Evolutionary conservation across 192 early-diverging fungal species (phyloP), one percentile per base, ranked within the genome.

Genomic region (Podila epigama): DNA sequence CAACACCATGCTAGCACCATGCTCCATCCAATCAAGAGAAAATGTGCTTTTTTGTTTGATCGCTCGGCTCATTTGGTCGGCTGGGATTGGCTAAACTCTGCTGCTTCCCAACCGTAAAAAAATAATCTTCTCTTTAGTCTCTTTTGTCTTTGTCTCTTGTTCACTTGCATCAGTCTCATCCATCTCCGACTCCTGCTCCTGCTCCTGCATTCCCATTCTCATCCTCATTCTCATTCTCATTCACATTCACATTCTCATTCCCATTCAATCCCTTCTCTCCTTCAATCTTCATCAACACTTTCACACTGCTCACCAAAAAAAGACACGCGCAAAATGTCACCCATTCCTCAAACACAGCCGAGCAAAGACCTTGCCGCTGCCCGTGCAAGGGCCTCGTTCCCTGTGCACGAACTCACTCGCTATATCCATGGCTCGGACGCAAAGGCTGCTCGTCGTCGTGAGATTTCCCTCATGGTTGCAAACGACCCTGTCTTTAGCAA

Each of bases 371-470:
- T 77, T 16, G 66, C 73, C 15, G 73, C 55, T 29, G 73, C 73
- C 11, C 44, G 73, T 16, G 54, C 66, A n/a, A 77, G 64, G 50
- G 51, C 66, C 50, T 51, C 66, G 3, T 77, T 77, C 54, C 73
- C 73, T 3, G 56, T 68, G 40, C 32, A 51, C 20, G 73, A 77
- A 9, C 55, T 77, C 6, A 77, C 66, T 44, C 65, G 73, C n/a
- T 77, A 77, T 42, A 68, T 77, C 51, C 61, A 77, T 42, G 73
- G 73, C 36, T 77, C 73, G 1, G 66, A 77, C 33, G 60, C 62
- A 4, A 40, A 68, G 27, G 64, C 64, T 42, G 56, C 60, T 22
- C 40, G 61, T 5, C 66, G 73, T 27, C 60, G 56, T 39, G 39
- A 77, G 20, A 29, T 77, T 6, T 65, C 73, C 12, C 25, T n/a